Evolutionary conservation across 805 yeast genomes (phyloP), one percentile per base, ranked within the genome.

Genomic region (Myxozyma vanderwaltii): DNA sequence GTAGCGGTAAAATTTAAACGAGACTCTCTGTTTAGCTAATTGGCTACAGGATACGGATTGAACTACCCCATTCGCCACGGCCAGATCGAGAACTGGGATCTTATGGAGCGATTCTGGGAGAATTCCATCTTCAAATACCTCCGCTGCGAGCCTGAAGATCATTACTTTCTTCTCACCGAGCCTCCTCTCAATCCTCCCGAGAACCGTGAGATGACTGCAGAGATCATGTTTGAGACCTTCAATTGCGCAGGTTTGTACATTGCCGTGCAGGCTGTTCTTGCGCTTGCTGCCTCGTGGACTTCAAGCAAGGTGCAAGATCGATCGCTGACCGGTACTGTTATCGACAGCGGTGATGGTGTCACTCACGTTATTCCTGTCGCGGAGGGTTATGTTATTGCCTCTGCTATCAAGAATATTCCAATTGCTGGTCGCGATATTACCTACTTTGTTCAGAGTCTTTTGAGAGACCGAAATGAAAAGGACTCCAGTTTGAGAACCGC

Each of bases 151-250:
- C 99, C 99, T 15, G 99, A 94, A 74, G 99, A 94, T 75, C 99
- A 94, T 72, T 91, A 89, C 72, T 94, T 94, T 75, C 78, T 94
- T 58, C 77, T 94, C 68, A 94, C 99, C 52, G 99, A 94, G 77
- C 99, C 99, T 10, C 99, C 99, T 23, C 82, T 94, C 67, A 94
- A 94, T 71, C 97, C 99, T n/a, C 99, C 99, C 5, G 99, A 94
- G 78, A 94, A 94, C 76, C 88, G 99, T 77, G 99, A 94, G 74
- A 90, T 89, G 73, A 91, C 96, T 0, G 99, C 99, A 12, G 99
- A 94, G 74, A 94, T 94, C 72, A 94, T 94, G 95, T 94, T 94
- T 77, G 99, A 94, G 77, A 86, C 96, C 19, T 94, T 94, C 81
- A 94, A 94, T 74, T 94, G 99, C 77, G 98, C 98, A 17, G 99